Base-by-base conservation (phyloP, 257 asterid genomes). In the Solanum peruvianum region DNA sequence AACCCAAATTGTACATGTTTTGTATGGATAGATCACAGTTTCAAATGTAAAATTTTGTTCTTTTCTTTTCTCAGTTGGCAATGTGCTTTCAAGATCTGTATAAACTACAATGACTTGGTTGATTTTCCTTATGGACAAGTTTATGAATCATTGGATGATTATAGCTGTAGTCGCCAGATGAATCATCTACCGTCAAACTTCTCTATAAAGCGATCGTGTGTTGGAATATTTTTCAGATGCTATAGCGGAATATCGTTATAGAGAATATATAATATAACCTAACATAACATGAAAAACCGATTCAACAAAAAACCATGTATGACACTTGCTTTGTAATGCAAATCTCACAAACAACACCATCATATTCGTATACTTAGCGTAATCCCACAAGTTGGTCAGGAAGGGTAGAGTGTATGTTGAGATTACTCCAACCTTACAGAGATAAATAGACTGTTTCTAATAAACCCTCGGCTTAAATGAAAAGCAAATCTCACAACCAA, bases 1-100 rank as follows among this genome's bases (percentile, higher is more conserved):
- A 81, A 62, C 31, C 31, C 70, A 88, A 91, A 41, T 33, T 95
- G 96, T 94, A 95, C 87, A 92, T 91, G 89, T 42, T 82, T 76
- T 88, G 73, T 89, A 89, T 87, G 85, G 45, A 88, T 87, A 89
- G 88, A 86, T 87, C 87, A 87, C 89, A 58, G 89, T 89, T 90
- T 86, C 86, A 69, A 70, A 86, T 33, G 16, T 58, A 58, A 41
- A 66, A 47, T 7, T 29, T 87, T 56, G 16, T 27, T 66, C 35
- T 77, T 37, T 85, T n/a, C 44, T 52, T 12, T 44, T 14, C 56
- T 80, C 47, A 73, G 60, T 20, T 69, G 31, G 49, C 31, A 89
- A 37, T 62, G 39, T 60, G 41, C 29, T 44, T 31, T 13, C 52
- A 49, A 29, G 20, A 49, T 39, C 7, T 3, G 45, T 81, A 10